A percentile compares a stretch with the other conserved stretches of the same genome.
Evolutionary conservation across 495 filamentous ascomycete genomes (phyloP).

Genomic region (Trichodelitschia bisporula): DNA sequence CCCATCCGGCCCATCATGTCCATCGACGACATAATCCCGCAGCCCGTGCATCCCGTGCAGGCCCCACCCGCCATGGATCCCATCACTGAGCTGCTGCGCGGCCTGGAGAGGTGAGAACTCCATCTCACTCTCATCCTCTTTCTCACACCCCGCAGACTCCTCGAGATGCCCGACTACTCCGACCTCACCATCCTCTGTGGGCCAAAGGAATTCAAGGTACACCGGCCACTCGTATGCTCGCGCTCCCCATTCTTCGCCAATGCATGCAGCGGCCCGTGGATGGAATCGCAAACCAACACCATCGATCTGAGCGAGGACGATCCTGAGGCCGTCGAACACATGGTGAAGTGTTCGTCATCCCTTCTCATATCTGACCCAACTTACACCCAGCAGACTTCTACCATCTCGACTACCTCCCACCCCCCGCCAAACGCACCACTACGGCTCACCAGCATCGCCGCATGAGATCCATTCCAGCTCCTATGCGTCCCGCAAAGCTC

Average conservation of each 20-base stretch:
- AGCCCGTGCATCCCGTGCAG: no score
- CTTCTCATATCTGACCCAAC: no score
- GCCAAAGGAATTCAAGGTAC: conserved; percentile 13
- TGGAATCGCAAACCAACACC: conserved; percentile 12
- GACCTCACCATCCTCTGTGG: conserved; percentile 18
- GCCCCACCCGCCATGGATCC: no score
- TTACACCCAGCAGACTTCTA: conserved; percentile 21
- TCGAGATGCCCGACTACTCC: conserved; percentile 16
- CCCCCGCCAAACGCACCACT: no score
- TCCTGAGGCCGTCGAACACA: conserved; percentile 18
- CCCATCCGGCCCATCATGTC: no score
- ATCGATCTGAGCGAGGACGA: conserved; percentile 20
- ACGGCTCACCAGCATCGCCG: conserved; percentile 7
- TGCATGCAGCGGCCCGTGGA: conserved; percentile 13
- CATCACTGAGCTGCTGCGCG: no score
- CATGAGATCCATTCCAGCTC: conserved; percentile 2
- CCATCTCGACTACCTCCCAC: conserved; percentile 18
- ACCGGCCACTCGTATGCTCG: conserved; percentile 18
- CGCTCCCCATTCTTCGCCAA: conserved; percentile 18
- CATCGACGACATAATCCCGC: no score
- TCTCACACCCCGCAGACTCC: no score
- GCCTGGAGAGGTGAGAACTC: no score
- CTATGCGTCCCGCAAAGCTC: conserved; percentile 9
- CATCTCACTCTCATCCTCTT: no score
- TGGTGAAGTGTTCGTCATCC: conserved; percentile 18